These are phyloP conservation scores for Calcarisporium arbuscula DNA, from an alignment of 2,329 filamentous ascomycete species.

Conservation along the genomic window DNA sequence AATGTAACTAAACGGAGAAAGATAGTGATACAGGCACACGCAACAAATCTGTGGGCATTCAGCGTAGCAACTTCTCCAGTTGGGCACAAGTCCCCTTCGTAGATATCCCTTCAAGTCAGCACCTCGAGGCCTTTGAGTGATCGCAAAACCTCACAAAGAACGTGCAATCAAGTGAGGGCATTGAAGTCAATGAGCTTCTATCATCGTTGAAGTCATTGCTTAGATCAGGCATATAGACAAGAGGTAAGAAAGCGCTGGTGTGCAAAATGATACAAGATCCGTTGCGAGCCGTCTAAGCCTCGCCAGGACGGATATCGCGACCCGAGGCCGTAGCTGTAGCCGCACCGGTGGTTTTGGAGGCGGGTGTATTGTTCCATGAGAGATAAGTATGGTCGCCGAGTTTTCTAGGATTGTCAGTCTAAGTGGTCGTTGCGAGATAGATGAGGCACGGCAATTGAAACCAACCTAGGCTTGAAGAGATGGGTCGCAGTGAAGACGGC, in stretches of 20 bases:
- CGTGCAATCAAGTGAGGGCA: no score
- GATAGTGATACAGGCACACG: no score
- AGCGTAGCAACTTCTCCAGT: no score
- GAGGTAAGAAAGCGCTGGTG: no score
- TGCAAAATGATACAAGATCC: conserved; percentile 16
- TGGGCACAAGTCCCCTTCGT: no score
- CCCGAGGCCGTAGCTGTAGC: conserved; percentile 44
- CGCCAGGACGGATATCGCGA: conserved; percentile 45
- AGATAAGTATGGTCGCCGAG: conserved; percentile 96
- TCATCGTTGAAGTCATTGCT: no score
- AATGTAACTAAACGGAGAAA: no score
- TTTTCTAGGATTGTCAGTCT: conserved; percentile 77
- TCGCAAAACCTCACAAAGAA: no score
- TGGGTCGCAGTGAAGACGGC: conserved; percentile 84
- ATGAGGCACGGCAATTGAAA: conserved; percentile 11
- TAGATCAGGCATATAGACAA: no score
- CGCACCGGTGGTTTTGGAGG: conserved; percentile 34
- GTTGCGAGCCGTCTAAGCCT: conserved; percentile 30
- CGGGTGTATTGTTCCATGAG: conserved; percentile 73
- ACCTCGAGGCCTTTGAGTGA: background rate
- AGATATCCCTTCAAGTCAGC: background rate
- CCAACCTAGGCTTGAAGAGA: conserved; percentile 81
- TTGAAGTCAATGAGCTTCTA: no score
- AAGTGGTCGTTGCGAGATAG: conserved; percentile 3
- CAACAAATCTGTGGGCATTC: no score